Conservation (phyloP, 306 rosid species). For the Argentina anserina region DNA sequence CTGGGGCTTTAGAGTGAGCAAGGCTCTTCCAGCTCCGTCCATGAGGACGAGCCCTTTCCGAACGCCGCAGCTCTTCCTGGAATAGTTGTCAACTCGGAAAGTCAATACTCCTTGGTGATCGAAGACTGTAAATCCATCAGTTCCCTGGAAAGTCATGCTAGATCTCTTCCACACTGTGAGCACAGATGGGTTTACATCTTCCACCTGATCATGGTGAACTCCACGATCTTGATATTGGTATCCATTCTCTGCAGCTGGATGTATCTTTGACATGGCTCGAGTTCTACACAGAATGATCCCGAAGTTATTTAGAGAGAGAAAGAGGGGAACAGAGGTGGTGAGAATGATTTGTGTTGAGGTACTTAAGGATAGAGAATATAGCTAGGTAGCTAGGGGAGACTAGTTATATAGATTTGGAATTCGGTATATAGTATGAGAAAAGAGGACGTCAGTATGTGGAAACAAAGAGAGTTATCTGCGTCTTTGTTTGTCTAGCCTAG, state of each 20-base stretch:
- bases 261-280: slow-evolving; percentile 27
- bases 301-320: not conserved
- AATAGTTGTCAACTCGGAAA: slow-evolving; percentile 45
- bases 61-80: slow-evolving; percentile 27
- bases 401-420: slow-evolving; percentile 3
- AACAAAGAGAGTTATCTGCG: slow-evolving; percentile 3
- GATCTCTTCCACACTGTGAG: slow-evolving; percentile 54
- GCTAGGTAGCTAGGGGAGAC: not conserved
- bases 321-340: not conserved
- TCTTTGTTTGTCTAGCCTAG: slow-evolving; percentile 3
- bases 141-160: slow-evolving; percentile 50
- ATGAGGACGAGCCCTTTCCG: slow-evolving; percentile 41
- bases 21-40: slow-evolving; percentile 49
- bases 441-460: slow-evolving; percentile 5
- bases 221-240: not conserved
- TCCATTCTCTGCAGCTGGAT: slow-evolving; percentile 18
- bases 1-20: slow-evolving; percentile 48
- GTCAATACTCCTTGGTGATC: slow-evolving; percentile 34
- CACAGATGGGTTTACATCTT: slow-evolving; percentile 19
- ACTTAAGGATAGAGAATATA: not conserved
- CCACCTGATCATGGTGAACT: not conserved
- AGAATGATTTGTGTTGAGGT: not conserved
- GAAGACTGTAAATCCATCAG: slow-evolving; percentile 45
- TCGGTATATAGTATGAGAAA: not conserved
- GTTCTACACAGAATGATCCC: not conserved